Percentiles rank a stretch among this genome's conserved stretches.
Evolutionary conservation across 176 grass and related monocot genomes (phyloP).

Genomic region (Carex myosuroides): DNA sequence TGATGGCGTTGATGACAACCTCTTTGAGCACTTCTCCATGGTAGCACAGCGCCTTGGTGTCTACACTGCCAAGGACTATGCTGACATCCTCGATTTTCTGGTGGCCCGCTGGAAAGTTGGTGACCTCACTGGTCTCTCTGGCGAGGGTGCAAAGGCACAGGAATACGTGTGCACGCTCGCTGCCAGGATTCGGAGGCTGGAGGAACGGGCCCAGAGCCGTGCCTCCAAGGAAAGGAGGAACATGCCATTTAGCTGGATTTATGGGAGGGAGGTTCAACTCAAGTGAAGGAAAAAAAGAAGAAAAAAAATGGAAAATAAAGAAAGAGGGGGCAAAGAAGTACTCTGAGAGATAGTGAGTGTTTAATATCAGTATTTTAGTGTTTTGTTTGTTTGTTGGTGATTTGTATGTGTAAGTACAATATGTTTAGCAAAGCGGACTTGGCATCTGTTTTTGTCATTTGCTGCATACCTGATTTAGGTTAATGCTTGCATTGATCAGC

Average conservation of each 20-base stretch:
- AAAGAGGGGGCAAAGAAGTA: constrained; percentile 21
- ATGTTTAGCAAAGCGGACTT: constrained; percentile 42
- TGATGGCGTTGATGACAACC: constrained; percentile 64
- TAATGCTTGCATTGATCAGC: not conserved
- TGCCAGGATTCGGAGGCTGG: constrained; percentile 69
- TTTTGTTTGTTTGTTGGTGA: constrained; percentile 28
- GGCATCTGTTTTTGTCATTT: constrained; percentile 24
- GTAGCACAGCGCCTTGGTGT: constrained; percentile 76
- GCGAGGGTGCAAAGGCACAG: constrained; percentile 63
- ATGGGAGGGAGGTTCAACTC: constrained; percentile 67
- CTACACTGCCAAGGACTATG: constrained; percentile 89
- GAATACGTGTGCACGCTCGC: constrained; percentile 85
- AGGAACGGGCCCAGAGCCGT: constrained; percentile 66
- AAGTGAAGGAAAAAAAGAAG: constrained; percentile 9
- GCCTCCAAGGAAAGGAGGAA: constrained; percentile 49
- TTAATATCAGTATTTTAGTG: constrained; percentile 28
- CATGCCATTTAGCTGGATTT: constrained; percentile 82
- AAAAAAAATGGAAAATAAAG: not conserved
- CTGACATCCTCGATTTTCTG: constrained; percentile 91
- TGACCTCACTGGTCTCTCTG: constrained; percentile 50
- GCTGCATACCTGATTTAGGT: not conserved
- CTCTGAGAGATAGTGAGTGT: constrained; percentile 29
- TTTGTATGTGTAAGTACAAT: constrained; percentile 40
- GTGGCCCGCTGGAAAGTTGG: constrained; percentile 76
- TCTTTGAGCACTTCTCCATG: constrained; percentile 89